Evolutionary conservation across 352 stramenopile species (phyloP).

Genomic region (Pythium sukuiense): DNA sequence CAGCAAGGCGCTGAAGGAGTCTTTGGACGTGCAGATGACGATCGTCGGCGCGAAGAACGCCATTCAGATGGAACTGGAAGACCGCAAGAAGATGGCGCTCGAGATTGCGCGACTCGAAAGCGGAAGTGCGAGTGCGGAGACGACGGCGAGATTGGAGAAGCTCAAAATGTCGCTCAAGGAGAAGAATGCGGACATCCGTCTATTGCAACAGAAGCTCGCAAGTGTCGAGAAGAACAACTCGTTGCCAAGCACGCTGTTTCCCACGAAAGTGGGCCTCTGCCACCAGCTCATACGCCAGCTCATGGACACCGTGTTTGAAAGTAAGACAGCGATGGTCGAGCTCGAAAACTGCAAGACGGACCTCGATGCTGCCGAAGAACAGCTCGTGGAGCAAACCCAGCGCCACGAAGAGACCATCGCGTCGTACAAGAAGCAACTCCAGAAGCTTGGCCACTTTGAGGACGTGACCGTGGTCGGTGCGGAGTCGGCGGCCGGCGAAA

Average conservation of each 20-base stretch:
- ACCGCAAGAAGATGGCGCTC: constrained; percentile 50
- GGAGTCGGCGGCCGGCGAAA: not conserved
- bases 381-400: constrained; percentile 32
- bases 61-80: constrained; percentile 50
- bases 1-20: constrained; percentile 37
- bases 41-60: constrained; percentile 50
- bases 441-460: constrained; percentile 22
- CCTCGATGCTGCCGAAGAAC: constrained; percentile 31
- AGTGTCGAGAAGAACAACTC: constrained; percentile 50
- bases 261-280: constrained; percentile 36
- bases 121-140: not conserved
- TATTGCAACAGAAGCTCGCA: constrained; percentile 63
- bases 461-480: not conserved
- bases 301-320: constrained; percentile 44
- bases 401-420: constrained; percentile 27
- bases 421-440: constrained; percentile 31
- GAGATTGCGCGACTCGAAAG: constrained; percentile 35
- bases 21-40: constrained; percentile 45
- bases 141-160: constrained; percentile 22
- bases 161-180: constrained; percentile 40
- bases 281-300: constrained; percentile 58
- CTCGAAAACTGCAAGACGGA: constrained; percentile 40
- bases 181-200: constrained; percentile 59
- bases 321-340: constrained; percentile 34
- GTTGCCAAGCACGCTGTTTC: constrained; percentile 44